Evolutionary conservation across 1,139 yeast species (phyloP), one percentile per base, ranked within the genome.

Genomic region (Debaryomyces psychrophilus): DNA sequence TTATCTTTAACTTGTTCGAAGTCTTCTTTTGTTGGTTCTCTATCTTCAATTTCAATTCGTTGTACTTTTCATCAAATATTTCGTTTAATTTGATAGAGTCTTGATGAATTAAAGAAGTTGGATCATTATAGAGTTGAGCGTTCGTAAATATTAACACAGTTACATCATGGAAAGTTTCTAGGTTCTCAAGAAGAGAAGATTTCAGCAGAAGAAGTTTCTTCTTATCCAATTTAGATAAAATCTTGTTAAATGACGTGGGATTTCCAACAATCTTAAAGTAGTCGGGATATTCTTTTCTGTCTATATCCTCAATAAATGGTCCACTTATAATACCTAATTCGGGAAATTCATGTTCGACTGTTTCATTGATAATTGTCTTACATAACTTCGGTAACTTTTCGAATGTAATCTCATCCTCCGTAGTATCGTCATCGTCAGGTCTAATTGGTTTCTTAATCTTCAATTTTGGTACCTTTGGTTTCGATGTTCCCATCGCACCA

Each of bases 241-340:
- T 73, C 39, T 69, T 65, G 42, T 71, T 71, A 55, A 83, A 75
- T 1, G 87, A 77, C 51, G 83, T 81, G 18, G 88, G 89, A 39
- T 69, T 69, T 39, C 76, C 69, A 27, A 83, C 79, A 11, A 79
- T 68, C 47, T 75, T 75, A 57, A 76, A 76, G 61, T 83, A 83
- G 51, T 82, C 87, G 0, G 87, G 85, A 49, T 82, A 83, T 44
- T 76, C 77, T 18, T 73, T 74, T 17, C 70, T 71, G 55, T 80
- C 81, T 5, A 82, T 83, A 44, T 77, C 73, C 18, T 82, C 84
- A 65, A 81, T 58, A 53, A 82, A 83, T 0, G 87, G 86, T 2
- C 71, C 78, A 50, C 83, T 73, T 12, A 82, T 64, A 29, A 71
- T 69, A 1, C 79, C 79, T 27, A 68, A 63, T 2, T 60, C 75